Evolutionary conservation across 768 basidiomycete species (phyloP).

Genomic region (Mycena vitilis): DNA sequence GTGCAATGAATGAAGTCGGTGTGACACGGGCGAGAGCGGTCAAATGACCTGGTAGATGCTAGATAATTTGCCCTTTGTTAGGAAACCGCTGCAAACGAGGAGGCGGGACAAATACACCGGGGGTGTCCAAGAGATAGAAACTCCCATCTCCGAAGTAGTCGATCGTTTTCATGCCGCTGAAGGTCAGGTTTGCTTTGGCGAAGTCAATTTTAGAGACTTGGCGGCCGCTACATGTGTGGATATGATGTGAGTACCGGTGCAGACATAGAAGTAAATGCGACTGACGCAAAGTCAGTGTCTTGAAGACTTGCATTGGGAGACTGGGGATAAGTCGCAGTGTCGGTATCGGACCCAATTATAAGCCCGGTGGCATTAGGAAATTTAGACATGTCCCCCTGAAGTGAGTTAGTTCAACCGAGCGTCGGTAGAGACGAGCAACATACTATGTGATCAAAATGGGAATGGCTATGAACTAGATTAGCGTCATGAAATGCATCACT

Average conservation of each 20-base stretch:
- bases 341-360: slow-evolving; percentile 29
- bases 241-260: not conserved
- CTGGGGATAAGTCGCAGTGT: slow-evolving; percentile 21
- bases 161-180: slow-evolving; percentile 32
- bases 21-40: slow-evolving; percentile 30
- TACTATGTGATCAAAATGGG: slow-evolving; percentile 28
- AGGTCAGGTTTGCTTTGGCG: slow-evolving; percentile 6
- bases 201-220: slow-evolving; percentile 30
- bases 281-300: slow-evolving; percentile 31
- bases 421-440: not conserved
- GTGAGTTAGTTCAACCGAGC: too few species aligned
- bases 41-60: slow-evolving; percentile 29
- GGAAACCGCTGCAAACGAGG: too few species aligned
- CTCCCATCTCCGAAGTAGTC: slow-evolving; percentile 35
- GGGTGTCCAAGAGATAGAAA: slow-evolving; percentile 36
- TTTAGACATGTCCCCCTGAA: slow-evolving; percentile 36
- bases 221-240: slow-evolving; percentile 11
- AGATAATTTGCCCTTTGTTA: not conserved
- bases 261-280: not conserved
- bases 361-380: slow-evolving; percentile 32
- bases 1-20: slow-evolving; percentile 26
- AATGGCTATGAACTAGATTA: slow-evolving; percentile 8
- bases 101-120: too few species aligned
- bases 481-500: too few species aligned
- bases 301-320: slow-evolving; percentile 21